Evolutionary conservation across 306 rosid species (phyloP).

Genomic region (Trifolium dubium): DNA sequence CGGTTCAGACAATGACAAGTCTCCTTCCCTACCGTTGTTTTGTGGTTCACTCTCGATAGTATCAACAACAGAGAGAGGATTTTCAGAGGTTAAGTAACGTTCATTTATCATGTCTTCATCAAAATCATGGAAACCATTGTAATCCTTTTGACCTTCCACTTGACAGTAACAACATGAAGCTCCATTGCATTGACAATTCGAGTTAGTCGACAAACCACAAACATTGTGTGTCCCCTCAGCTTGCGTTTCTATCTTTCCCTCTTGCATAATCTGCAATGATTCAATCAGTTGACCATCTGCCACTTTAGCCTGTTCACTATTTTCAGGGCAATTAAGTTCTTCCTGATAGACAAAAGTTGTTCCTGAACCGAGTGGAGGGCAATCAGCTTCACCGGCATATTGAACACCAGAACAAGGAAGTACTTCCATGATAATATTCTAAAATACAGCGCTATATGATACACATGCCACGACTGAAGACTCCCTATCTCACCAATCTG

Average conservation of each 20-base stretch:
- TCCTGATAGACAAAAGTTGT: conserved; percentile 52
- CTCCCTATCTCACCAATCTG: conserved; percentile 49
- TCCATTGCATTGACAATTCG: conserved; percentile 56
- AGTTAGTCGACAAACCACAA: conserved; percentile 47
- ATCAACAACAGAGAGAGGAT: conserved; percentile 58
- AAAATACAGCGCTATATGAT: conserved; percentile 44
- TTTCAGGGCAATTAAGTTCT: conserved; percentile 55
- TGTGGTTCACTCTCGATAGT: conserved; percentile 67
- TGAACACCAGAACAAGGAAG: conserved; percentile 81
- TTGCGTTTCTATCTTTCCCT: conserved; percentile 50
- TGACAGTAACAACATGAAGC: conserved; percentile 59
- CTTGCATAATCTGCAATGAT: conserved; percentile 49
- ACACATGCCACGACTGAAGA: conserved; percentile 38
- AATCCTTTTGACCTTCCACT: conserved; percentile 57
- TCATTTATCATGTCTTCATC: conserved; percentile 59
- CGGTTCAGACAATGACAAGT: conserved; percentile 70
- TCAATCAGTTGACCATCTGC: conserved; percentile 49
- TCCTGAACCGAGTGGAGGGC: conserved; percentile 61
- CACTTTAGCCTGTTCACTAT: conserved; percentile 48
- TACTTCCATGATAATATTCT: conserved; percentile 72
- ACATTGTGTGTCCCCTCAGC: conserved; percentile 47
- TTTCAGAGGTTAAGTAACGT: conserved; percentile 58
- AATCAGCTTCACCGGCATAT: conserved; percentile 69
- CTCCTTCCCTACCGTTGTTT: conserved; percentile 66
- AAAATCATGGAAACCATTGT: conserved; percentile 56